Evolutionary conservation across 371 early-diverging fungal genomes (phyloP).

Genomic region (Catenaria anguillulae): DNA sequence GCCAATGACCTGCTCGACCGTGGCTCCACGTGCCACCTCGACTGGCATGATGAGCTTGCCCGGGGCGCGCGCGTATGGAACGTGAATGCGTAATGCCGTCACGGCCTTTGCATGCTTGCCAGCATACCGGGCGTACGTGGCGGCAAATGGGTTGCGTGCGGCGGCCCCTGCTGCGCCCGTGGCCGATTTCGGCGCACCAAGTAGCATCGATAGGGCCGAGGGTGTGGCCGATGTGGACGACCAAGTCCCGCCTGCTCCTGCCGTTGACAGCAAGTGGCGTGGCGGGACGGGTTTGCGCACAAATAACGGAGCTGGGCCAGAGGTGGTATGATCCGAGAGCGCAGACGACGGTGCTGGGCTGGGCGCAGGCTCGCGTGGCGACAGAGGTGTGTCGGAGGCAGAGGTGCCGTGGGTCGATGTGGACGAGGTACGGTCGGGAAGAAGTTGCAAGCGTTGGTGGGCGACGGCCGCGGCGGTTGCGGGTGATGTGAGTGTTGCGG

Average conservation of each 20-base stretch:
- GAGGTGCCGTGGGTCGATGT: too few species aligned
- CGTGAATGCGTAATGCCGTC: conserved; percentile 49
- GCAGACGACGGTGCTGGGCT: not conserved
- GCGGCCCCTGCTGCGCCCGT: not conserved
- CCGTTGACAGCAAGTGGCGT: not conserved
- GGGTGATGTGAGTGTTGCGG: too few species aligned
- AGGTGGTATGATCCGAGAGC: too few species aligned
- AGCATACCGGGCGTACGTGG: conserved; percentile 43
- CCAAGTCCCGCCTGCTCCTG: not conserved
- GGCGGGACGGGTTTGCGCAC: not conserved
- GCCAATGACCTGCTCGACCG: conserved; percentile 84
- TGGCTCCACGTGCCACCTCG: conserved; percentile 56
- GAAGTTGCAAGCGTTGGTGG: too few species aligned
- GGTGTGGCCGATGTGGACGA: not conserved
- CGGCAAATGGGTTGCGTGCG: conserved; percentile 55
- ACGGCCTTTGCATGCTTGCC: conserved; percentile 41
- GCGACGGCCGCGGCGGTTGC: too few species aligned
- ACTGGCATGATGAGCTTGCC: conserved; percentile 35
- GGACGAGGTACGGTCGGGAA: too few species aligned
- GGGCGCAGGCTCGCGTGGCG: not conserved
- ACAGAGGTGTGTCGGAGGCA: not conserved
- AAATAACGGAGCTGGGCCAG: too few species aligned
- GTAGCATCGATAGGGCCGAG: not conserved
- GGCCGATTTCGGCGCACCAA: too few species aligned
- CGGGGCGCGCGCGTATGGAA: conserved; percentile 24